Conservation (phyloP, 441 rosid genomes). For the Populus tomentosa region DNA sequence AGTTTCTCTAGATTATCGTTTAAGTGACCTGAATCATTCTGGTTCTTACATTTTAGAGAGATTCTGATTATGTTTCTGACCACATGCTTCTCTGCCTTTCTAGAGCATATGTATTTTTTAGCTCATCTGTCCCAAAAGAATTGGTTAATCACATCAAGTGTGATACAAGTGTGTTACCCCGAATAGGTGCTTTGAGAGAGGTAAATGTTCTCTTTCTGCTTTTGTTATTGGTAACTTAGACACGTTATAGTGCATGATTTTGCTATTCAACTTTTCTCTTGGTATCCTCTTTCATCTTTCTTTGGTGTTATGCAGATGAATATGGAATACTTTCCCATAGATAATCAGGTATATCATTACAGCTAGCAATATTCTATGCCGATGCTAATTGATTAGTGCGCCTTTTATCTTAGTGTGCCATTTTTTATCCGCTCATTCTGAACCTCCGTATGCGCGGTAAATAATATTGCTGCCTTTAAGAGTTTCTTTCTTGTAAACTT, state of each 20-base stretch:
- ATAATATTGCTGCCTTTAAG: neutral
- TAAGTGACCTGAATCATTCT: slow-evolving; percentile 5
- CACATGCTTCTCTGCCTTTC: slow-evolving; percentile 17
- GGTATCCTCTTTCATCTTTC: slow-evolving; percentile 16
- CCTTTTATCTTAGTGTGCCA: neutral
- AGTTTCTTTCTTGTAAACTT: neutral
- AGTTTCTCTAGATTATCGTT: slow-evolving; percentile 6
- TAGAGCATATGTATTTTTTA: slow-evolving; percentile 96
- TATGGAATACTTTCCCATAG: slow-evolving; percentile 92
- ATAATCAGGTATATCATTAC: slow-evolving; percentile 46
- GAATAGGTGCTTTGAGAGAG: slow-evolving; percentile 94
- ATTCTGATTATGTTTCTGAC: slow-evolving; percentile 23
- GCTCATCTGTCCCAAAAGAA: slow-evolving; percentile 82
- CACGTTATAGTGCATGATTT: neutral
- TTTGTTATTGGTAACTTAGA: slow-evolving; percentile 9
- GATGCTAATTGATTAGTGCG: neutral
- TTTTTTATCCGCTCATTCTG: neutral
- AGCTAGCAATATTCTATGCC: neutral
- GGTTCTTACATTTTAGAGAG: neutral
- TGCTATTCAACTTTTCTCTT: neutral
- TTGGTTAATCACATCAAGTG: slow-evolving; percentile 76
- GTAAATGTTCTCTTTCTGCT: slow-evolving; percentile 30
- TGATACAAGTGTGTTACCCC: slow-evolving; percentile 81
- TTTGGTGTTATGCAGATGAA: slow-evolving; percentile 72
- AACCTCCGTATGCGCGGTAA: neutral